Evolutionary conservation across 2,329 filamentous ascomycete species (phyloP).

Genomic region (Chaetomium olivaceum): DNA sequence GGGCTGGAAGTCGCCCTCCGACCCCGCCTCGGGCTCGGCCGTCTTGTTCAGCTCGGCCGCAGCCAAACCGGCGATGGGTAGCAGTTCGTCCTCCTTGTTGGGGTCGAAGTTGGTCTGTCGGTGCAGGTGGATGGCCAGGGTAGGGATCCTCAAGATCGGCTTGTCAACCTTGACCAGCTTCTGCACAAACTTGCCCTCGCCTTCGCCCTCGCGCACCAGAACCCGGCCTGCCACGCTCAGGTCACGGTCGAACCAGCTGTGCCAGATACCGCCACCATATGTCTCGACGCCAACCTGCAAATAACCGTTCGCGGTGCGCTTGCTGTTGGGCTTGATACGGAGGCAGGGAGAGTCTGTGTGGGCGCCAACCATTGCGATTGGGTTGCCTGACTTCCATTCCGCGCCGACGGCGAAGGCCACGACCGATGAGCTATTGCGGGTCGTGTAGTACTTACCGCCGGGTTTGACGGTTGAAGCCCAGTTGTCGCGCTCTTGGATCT

Average conservation of each 20-base stretch:
- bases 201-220: conserved; percentile 68
- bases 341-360: conserved; percentile 95
- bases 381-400: conserved; percentile 88
- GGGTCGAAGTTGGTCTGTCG: conserved; percentile 83
- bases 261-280: conserved; percentile 96
- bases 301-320: conserved; percentile 82
- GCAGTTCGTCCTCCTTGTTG: conserved; percentile 96
- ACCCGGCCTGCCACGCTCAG: conserved; percentile 85
- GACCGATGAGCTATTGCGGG: conserved; percentile 88
- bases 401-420: conserved; percentile 89
- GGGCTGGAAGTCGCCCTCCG: conserved; percentile 64
- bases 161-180: conserved; percentile 88
- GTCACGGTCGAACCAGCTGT: conserved; percentile 97
- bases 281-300: conserved; percentile 94
- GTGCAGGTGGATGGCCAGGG: conserved; percentile 90
- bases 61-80: conserved; percentile 87
- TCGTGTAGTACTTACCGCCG: conserved; percentile 95
- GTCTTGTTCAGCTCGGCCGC: conserved; percentile 84
- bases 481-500: conserved; percentile 86
- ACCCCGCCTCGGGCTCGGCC: conserved; percentile 46
- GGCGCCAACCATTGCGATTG: conserved; percentile 88
- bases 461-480: conserved; percentile 80
- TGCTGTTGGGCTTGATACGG: conserved; percentile 90
- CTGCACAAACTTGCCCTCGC: conserved; percentile 73
- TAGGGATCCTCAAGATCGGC: conserved; percentile 89